Conservation (phyloP, 805 yeast species). For the Metschnikowia hibisci region DNA sequence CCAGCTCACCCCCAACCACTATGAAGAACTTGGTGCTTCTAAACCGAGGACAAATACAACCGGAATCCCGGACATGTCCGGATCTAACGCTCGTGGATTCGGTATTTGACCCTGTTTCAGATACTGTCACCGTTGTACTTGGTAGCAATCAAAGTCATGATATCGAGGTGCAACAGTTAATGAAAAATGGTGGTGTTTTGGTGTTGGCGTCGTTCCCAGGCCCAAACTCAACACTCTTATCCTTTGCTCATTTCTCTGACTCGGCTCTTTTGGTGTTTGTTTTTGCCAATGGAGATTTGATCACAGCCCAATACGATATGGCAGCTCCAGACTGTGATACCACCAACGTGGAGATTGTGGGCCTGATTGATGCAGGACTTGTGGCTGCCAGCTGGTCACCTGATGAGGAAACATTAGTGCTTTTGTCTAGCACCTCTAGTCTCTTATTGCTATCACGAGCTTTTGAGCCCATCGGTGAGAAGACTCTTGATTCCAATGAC, state of each 20-base stretch:
- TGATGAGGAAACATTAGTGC: conserved; percentile 80
- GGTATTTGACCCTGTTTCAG: conserved; percentile 69
- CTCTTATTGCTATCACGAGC: conserved; percentile 65
- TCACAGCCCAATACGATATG: conserved; percentile 59
- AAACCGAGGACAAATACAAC: conserved; percentile 51
- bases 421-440: conserved; percentile 60
- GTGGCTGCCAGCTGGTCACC: conserved; percentile 79
- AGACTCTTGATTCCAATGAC: conserved; percentile 55
- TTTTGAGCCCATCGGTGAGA: conserved; percentile 77
- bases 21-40: conserved; percentile 51
- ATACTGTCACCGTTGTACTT: conserved; percentile 64
- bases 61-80: conserved; percentile 58
- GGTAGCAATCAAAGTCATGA: conserved; percentile 49
- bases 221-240: conserved; percentile 37
- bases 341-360: conserved; percentile 69
- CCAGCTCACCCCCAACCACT: neutral
- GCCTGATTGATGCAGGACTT: conserved; percentile 75
- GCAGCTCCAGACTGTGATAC: conserved; percentile 40
- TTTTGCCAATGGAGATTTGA: conserved; percentile 71
- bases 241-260: conserved; percentile 69
- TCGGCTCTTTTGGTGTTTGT: conserved; percentile 62
- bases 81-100: conserved; percentile 54
- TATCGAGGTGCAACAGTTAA: conserved; percentile 73
- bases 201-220: conserved; percentile 61
- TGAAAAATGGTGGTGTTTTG: conserved; percentile 56